Conservation (phyloP, 495 filamentous ascomycete species). For the Rostrohypoxylon terebratum region DNA sequence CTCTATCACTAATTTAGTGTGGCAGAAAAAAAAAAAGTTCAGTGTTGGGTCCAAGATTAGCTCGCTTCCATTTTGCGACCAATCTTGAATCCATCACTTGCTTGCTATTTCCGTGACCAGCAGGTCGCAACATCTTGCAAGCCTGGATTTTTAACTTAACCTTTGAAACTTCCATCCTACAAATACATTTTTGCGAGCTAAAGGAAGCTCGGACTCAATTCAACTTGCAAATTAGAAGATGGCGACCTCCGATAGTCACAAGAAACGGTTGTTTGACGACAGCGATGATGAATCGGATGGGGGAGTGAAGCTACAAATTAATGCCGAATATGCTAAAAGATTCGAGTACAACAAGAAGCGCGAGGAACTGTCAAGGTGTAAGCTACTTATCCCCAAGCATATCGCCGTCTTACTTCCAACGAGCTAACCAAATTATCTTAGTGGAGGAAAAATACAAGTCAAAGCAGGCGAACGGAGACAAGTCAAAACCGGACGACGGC, state of each 20-base stretch:
- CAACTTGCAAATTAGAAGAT: slow-evolving; percentile 34
- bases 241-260: slow-evolving; percentile 45
- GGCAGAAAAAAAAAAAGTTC: slow-evolving; percentile 54
- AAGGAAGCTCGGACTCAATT: not conserved
- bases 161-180: not conserved
- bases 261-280: slow-evolving; percentile 50
- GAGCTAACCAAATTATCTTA: slow-evolving; percentile 48
- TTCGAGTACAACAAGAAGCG: slow-evolving; percentile 98
- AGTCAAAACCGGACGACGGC: slow-evolving; percentile 59
- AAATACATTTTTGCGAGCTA: not conserved
- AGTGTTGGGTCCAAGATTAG: slow-evolving; percentile 6
- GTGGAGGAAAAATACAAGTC: slow-evolving; percentile 90
- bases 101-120: not conserved
- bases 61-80: slow-evolving; percentile 15
- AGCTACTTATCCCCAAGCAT: slow-evolving; percentile 47
- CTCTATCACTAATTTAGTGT: slow-evolving; percentile 24
- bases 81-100: no score
- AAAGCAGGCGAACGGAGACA: slow-evolving; percentile 44
- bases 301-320: slow-evolving; percentile 78
- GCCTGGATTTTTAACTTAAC: not conserved
- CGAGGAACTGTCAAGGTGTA: slow-evolving; percentile 85
- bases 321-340: slow-evolving; percentile 85
- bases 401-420: not conserved
- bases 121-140: not conserved
- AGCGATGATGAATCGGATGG: slow-evolving; percentile 65